These are phyloP conservation scores for Phytophthora sp. DNA, from an alignment of 352 stramenopile species.

Conservation along the genomic window DNA sequence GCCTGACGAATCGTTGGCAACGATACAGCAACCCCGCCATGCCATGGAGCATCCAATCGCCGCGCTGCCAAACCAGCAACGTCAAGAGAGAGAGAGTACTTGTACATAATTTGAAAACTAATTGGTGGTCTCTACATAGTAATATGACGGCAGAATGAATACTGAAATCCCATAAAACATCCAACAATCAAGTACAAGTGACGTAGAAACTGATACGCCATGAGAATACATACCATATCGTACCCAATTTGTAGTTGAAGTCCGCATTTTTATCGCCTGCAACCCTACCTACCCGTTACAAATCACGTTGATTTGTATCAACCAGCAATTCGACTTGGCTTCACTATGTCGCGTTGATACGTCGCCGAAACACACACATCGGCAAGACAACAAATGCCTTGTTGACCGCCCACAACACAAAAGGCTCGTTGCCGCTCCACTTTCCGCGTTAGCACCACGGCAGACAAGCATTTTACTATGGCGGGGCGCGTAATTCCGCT, in stretches of 20 bases:
- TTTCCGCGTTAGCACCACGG: neutral
- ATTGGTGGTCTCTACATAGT: neutral
- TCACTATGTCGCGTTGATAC: conserved; percentile 18
- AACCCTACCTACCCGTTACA: conserved; percentile 29
- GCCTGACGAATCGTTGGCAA: too few relatives aligned
- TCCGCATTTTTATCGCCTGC: conserved; percentile 9
- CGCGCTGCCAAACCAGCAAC: neutral
- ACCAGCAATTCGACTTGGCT: conserved; percentile 12
- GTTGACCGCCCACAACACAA: conserved; percentile 17
- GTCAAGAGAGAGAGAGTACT: too few relatives aligned
- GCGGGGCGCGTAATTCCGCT: conserved; percentile 11
- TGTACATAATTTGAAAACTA: neutral
- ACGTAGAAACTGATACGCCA: neutral
- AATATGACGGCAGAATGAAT: too few relatives aligned
- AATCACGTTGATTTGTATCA: conserved; percentile 9
- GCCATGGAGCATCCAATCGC: too few relatives aligned
- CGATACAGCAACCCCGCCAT: too few relatives aligned
- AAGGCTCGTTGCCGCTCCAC: too few relatives aligned
- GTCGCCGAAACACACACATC: conserved; percentile 2
- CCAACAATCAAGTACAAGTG: neutral
- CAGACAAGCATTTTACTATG: conserved; percentile 11
- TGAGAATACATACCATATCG: neutral
- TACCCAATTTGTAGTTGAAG: neutral
- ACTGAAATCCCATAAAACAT: too few relatives aligned
- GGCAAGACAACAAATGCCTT: conserved; percentile 18